These are phyloP conservation scores for Eryngium alpinum DNA, from an alignment of 140 eudicot species.

Conservation along the genomic window DNA sequence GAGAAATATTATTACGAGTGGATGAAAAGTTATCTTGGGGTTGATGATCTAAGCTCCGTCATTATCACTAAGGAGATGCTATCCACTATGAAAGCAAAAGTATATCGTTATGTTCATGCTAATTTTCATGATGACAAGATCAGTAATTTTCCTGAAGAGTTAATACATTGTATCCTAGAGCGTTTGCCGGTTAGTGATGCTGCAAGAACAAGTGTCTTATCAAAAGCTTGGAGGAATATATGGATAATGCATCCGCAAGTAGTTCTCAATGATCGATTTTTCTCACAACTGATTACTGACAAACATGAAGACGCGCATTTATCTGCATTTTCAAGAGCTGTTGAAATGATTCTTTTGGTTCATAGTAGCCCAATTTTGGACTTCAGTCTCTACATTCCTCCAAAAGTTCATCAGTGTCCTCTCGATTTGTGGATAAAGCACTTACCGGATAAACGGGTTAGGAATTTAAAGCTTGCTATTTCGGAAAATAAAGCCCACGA, in stretches of 20 bases:
- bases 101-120: too few species aligned
- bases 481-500: not conserved
- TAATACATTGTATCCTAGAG: slow-evolving; percentile 12
- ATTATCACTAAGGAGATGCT: too few species aligned
- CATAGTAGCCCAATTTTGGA: slow-evolving; percentile 23
- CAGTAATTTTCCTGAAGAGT: slow-evolving; percentile 11
- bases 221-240: slow-evolving; percentile 17
- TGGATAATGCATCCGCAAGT: slow-evolving; percentile 12
- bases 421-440: slow-evolving; percentile 9
- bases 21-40: too few species aligned
- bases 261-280: not conserved
- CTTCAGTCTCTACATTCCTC: slow-evolving; percentile 19
- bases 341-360: slow-evolving; percentile 14
- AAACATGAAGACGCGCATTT: not conserved
- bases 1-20: too few species aligned
- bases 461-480: slow-evolving; percentile 11
- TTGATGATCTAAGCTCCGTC: too few species aligned
- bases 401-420: too few species aligned
- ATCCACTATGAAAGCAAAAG: too few species aligned
- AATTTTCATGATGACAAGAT: too few species aligned
- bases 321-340: not conserved
- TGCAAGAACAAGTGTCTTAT: slow-evolving; percentile 14
- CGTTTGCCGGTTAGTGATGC: slow-evolving; percentile 17
- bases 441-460: slow-evolving; percentile 10
- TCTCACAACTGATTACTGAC: not conserved